Evolutionary conservation across 805 yeast genomes (phyloP), one percentile per base, ranked within the genome.

Genomic region (Yarrowia sp.): DNA sequence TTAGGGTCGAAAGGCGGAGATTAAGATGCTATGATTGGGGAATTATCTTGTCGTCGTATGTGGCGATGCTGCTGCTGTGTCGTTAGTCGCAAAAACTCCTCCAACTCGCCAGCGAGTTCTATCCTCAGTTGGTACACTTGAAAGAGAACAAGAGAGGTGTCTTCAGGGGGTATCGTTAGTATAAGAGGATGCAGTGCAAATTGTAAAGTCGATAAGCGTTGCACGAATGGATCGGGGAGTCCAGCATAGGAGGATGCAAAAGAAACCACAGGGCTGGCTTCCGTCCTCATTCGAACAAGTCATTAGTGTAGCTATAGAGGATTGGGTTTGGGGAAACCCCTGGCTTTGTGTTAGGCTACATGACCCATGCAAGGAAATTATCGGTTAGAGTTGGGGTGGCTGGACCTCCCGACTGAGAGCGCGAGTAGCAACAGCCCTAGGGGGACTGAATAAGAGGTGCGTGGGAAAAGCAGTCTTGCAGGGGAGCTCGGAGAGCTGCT

Each of bases 91-190:
- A 49, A 49, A 34, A 53, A 20, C 44, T 58, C 64, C 64, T 58
- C 64, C 64, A 42, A 58, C 64, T 58, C 64, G 64, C 64, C 64
- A 42, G 64, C 64, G 64, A 58, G 64, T 58, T 30, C 64, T 58
- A 19, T 43, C 64, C 61, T 55, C 61, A 39, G 61, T 39, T 56
- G 64, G 50, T 58, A 30, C 17, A 24, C 50, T 30, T 30, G 64
- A 33, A 39, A 49, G 34, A 43, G 36, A 43, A 50, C 33, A 38
- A 33, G 30, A 43, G 64, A 17, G 38, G 13, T 12, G 38, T 36
- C 38, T 8, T 9, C 12, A 33, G 50, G 50, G 64, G 50, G 64
- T 58, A 58, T 58, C 64, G 64, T 43, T 58, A 58, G 49, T 58
- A 58, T 58, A 58, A 58, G 64, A 58, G 64, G 50, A 15, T 33